Percentiles rank a stretch among this genome's conserved stretches.
Evolutionary conservation across 2,329 filamentous ascomycete species (phyloP).

Genomic region (Clonostachys rhizophaga): DNA sequence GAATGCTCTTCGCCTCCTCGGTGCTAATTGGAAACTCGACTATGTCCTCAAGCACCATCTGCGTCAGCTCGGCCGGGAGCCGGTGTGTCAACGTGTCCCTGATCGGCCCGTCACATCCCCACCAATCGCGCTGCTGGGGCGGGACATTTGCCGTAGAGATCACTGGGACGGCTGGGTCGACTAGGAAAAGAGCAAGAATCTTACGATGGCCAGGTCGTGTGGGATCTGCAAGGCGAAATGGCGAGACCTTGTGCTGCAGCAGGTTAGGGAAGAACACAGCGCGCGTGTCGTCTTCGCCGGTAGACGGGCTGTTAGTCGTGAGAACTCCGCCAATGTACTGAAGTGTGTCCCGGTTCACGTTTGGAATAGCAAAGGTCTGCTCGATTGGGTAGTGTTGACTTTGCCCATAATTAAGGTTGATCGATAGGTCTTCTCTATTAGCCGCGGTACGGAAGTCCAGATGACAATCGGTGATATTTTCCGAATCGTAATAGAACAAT

Average conservation of each 20-base stretch:
- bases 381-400: slow-evolving; percentile 23
- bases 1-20: slow-evolving; percentile 12
- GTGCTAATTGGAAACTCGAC: slow-evolving; percentile 12
- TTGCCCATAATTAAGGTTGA: slow-evolving; percentile 20
- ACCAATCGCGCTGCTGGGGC: slow-evolving; percentile 35
- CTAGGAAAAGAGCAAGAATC: slow-evolving; percentile 55
- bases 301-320: slow-evolving; percentile 26
- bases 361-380: slow-evolving; percentile 23
- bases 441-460: slow-evolving; percentile 44
- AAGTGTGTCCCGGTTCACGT: slow-evolving; percentile 6
- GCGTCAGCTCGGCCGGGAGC: slow-evolving; percentile 12
- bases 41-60: slow-evolving; percentile 10
- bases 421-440: slow-evolving; percentile 7
- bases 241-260: slow-evolving; percentile 43
- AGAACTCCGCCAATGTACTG: slow-evolving; percentile 39
- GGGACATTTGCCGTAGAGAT: slow-evolving; percentile 38
- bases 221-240: slow-evolving; percentile 46
- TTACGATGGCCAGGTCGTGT: slow-evolving; percentile 51
- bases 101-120: slow-evolving; percentile 5
- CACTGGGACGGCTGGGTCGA: slow-evolving; percentile 47
- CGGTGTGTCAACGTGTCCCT: not conserved
- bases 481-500: slow-evolving; percentile 55
- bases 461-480: slow-evolving; percentile 51
- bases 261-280: slow-evolving; percentile 52
- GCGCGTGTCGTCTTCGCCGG: slow-evolving; percentile 15